phyloP scores from a whole-genome alignment of 176 grass and related monocot genomes.

The Pontederia paniculata region DNA sequence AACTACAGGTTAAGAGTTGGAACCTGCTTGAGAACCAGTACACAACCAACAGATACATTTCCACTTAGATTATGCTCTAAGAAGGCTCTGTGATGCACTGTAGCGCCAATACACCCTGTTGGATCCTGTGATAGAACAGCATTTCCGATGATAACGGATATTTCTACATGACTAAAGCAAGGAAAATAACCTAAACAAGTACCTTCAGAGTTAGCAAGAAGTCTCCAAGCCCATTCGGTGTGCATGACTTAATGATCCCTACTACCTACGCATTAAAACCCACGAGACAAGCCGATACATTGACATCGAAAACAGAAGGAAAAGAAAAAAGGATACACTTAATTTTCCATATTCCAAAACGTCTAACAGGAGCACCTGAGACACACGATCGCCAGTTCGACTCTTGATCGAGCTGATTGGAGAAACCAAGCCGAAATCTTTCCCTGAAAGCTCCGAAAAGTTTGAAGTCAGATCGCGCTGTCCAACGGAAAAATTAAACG shows the following conservation, averaged over 20 bases:
- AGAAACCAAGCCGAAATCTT: neutral
- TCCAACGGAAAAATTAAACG: neutral
- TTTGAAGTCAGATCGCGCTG: neutral
- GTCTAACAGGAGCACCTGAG: slow-evolving; percentile 23
- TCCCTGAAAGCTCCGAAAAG: slow-evolving; percentile 12
- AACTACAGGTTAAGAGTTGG: neutral
- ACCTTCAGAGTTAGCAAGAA: slow-evolving; percentile 63
- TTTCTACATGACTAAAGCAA: neutral
- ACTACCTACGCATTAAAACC: slow-evolving; percentile 41
- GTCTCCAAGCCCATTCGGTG: slow-evolving; percentile 55
- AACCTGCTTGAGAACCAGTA: slow-evolving; percentile 40
- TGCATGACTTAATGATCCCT: slow-evolving; percentile 43
- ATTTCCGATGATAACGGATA: neutral
- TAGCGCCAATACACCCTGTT: slow-evolving; percentile 24
- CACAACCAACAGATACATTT: slow-evolving; percentile 36
- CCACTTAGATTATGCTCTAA: slow-evolving; percentile 12
- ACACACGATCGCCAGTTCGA: slow-evolving; percentile 23
- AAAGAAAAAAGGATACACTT: neutral
- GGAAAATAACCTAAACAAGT: neutral
- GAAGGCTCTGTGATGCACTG: slow-evolving; percentile 34
- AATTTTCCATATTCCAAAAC: too few species aligned
- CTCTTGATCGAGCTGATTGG: slow-evolving; percentile 24
- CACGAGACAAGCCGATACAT: neutral
- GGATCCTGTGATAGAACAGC: slow-evolving; percentile 29
- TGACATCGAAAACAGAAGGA: neutral